phyloP scores from a whole-genome alignment of 106 monocot species.

The Dactylorhiza incarnata region DNA sequence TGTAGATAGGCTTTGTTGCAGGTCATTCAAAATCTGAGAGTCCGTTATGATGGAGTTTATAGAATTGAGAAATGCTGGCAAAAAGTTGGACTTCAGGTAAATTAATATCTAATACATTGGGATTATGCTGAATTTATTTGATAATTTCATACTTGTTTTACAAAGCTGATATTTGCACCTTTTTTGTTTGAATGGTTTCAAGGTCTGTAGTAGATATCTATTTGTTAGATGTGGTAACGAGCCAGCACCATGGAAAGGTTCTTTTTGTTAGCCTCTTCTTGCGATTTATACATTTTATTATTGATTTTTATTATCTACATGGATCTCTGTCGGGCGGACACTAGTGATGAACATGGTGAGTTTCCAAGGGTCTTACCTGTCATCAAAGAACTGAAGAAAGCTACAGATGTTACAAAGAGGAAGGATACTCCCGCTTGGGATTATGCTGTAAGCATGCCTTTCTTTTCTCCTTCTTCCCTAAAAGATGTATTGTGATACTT shows the following conservation, averaged over 20 bases:
- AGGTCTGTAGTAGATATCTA: conserved; percentile 84
- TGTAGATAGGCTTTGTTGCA: no score
- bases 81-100: no score
- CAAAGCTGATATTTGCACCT: no score
- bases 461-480: background rate
- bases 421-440: conserved; percentile 57
- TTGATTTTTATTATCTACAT: background rate
- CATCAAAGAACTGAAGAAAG: conserved; percentile 53
- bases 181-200: conserved; percentile 49
- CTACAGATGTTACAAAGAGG: conserved; percentile 50
- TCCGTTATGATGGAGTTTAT: no score
- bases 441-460: conserved; percentile 31
- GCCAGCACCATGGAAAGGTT: conserved; percentile 96
- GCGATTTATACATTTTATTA: background rate
- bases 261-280: background rate
- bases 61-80: no score
- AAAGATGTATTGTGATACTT: background rate
- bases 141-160: no score
- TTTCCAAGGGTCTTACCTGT: conserved; percentile 55
- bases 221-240: conserved; percentile 96
- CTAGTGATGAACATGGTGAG: conserved; percentile 62
- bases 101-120: no score
- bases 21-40: no score
- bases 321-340: background rate
- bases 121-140: no score